Conservation (phyloP, 2,329 filamentous ascomycete genomes). For the Exophiala spinifera region DNA sequence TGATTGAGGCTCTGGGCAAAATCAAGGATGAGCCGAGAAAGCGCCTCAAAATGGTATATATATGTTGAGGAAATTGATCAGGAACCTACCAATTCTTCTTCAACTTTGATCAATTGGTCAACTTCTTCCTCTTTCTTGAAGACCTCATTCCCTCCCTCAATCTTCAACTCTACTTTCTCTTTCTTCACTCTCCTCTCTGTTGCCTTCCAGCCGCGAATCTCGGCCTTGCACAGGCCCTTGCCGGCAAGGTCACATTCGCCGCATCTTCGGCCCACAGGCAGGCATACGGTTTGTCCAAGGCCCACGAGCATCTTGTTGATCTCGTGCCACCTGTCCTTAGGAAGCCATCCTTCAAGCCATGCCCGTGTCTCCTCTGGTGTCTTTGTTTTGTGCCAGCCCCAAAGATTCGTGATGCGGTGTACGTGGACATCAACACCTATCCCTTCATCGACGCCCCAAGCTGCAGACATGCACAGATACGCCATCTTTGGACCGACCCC, state of each 20-base stretch:
- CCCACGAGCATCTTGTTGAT: conserved; percentile 89
- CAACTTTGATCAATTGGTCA: conserved; percentile 31
- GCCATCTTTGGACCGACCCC: conserved; percentile 96
- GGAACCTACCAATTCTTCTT: conserved; percentile 21
- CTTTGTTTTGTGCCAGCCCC: conserved; percentile 83
- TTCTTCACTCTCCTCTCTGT: conserved; percentile 50
- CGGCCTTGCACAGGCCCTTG: conserved; percentile 70
- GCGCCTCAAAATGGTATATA: background rate
- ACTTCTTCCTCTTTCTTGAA: conserved; percentile 30
- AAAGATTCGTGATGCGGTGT: conserved; percentile 89
- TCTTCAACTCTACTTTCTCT: conserved; percentile 33
- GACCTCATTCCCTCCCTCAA: conserved; percentile 34
- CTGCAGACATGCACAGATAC: conserved; percentile 78
- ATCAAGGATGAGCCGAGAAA: too few relatives aligned
- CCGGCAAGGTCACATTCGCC: conserved; percentile 80
- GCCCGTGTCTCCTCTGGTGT: conserved; percentile 77
- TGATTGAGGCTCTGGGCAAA: too few relatives aligned
- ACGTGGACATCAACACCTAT: conserved; percentile 96
- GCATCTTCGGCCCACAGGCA: conserved; percentile 75
- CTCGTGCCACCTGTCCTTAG: conserved; percentile 80
- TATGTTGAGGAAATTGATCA: background rate
- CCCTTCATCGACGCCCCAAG: conserved; percentile 66
- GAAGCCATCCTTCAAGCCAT: conserved; percentile 77
- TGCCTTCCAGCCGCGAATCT: conserved; percentile 62
- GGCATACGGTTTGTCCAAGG: conserved; percentile 80